phyloP scores from a whole-genome alignment of 208 protist species.

The Trypanosoma conorhini region DNA sequence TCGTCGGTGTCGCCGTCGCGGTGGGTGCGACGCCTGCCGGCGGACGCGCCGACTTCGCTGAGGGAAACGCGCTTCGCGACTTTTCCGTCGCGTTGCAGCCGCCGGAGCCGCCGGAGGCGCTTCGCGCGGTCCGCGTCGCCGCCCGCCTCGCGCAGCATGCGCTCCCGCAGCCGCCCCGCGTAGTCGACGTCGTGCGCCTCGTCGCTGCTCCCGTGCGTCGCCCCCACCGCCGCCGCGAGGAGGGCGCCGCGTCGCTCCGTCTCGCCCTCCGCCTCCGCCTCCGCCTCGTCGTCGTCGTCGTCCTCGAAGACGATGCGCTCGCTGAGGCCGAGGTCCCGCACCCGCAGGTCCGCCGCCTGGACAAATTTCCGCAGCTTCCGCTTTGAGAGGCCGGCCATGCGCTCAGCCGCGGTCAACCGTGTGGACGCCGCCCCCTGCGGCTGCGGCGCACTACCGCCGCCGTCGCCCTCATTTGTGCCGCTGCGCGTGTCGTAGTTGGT shows the following conservation, averaged over 20 bases:
- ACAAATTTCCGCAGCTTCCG: constrained; percentile 77
- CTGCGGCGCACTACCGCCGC: background rate
- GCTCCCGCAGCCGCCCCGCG: constrained; percentile 47
- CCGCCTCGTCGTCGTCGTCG: constrained; percentile 68
- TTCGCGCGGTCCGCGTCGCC: constrained; percentile 71
- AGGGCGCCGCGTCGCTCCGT: background rate
- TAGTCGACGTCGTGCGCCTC: constrained; percentile 29
- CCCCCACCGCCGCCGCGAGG: background rate
- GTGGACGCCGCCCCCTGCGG: constrained; percentile 9
- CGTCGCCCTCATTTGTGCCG: background rate
- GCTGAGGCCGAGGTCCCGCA: constrained; percentile 77
- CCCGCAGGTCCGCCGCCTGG: constrained; percentile 77
- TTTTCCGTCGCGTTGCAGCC: constrained; percentile 62
- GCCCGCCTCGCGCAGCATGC: constrained; percentile 43
- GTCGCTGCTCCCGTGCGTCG: background rate
- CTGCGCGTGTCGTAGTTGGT: background rate
- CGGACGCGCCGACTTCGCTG: constrained; percentile 46
- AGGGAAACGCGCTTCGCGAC: constrained; percentile 67
- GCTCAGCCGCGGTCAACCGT: constrained; percentile 70
- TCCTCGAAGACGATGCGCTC: constrained; percentile 62
- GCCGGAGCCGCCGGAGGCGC: constrained; percentile 75
- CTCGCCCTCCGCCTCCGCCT: constrained; percentile 12
- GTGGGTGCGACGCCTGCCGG: constrained; percentile 17
- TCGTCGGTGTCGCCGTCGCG: background rate
- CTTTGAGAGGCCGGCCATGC: constrained; percentile 88